These are phyloP conservation scores for Pythium volutum DNA, from an alignment of 352 stramenopile species.

Conservation along the genomic window DNA sequence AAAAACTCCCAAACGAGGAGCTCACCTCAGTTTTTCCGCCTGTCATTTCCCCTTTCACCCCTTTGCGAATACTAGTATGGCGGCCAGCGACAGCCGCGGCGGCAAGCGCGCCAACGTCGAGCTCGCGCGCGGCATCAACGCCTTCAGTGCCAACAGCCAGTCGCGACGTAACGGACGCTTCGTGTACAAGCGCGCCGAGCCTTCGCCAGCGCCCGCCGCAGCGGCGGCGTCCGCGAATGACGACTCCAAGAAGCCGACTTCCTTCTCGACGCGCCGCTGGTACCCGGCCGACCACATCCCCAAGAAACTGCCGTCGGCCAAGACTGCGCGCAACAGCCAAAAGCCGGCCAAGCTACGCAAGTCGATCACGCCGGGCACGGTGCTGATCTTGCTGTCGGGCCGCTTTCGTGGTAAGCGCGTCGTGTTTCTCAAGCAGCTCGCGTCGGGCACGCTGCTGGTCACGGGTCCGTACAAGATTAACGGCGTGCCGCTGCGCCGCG, in stretches of 20 bases:
- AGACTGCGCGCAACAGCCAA: conserved; percentile 72
- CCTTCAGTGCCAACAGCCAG: conserved; percentile 60
- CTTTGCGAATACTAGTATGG: neutral
- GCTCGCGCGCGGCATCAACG: conserved; percentile 67
- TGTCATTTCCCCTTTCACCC: conserved; percentile 4
- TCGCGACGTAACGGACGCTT: conserved; percentile 57
- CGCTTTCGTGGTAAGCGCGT: conserved; percentile 98
- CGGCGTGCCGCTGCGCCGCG: conserved; percentile 94
- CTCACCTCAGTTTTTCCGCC: neutral
- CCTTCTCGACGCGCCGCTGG: conserved; percentile 38
- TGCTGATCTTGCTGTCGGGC: conserved; percentile 97
- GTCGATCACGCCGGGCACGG: conserved; percentile 96
- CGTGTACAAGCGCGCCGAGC: conserved; percentile 23
- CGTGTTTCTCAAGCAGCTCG: conserved; percentile 97
- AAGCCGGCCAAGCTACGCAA: conserved; percentile 95
- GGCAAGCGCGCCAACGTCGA: conserved; percentile 57
- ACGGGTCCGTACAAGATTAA: conserved; percentile 97
- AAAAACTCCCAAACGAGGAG: neutral
- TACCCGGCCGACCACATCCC: conserved; percentile 76
- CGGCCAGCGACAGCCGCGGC: conserved; percentile 6
- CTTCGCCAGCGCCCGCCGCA: neutral
- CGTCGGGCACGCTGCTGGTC: conserved; percentile 94
- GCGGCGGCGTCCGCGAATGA: conserved; percentile 13
- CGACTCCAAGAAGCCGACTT: conserved; percentile 6
- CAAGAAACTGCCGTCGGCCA: conserved; percentile 66